Base-by-base conservation (phyloP, 129 eudicot genomes). In the Artemisia argyi region DNA sequence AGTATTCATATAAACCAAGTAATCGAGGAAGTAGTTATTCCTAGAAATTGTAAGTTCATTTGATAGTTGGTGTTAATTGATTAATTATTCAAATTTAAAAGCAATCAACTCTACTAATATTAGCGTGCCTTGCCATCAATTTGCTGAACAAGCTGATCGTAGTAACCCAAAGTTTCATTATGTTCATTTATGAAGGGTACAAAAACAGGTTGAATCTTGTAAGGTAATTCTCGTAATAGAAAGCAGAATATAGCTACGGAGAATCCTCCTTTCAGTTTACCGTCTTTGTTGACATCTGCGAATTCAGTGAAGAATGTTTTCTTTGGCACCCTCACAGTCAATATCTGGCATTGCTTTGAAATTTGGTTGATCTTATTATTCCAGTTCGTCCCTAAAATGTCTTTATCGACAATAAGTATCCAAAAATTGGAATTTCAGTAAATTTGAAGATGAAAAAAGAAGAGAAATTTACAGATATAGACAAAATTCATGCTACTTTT, bases 211-310 rank as follows among this genome's bases (percentile, higher is more conserved):
- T 76, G 68, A 76, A 66, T 26, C 20, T 46, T 76, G 68, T 22
- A 76, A 24, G 68, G 61, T 30, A 66, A 56, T 67, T 56, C 19
- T 49, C 28, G 74, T 57, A 76, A 67, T 10, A 9, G 61, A 26
- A 66, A 68, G n/a, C 80, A 76, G 44, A 76, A 76, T 76, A 66
- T 58, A 59, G 74, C 74, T 46, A 76, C 46, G 44, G 80, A 76
- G 51, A 76, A 57, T 57, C 79, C 79, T 49, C 68, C 79, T 66
- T 76, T 19, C 1, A 67, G 35, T 46, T 57, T 18, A 66, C 68
- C 73, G 17, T 66, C 73, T 56, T 56, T 30, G 26, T 58, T 76
- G 52, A 76, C 52, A 46, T 76, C 35, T 76, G 57, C 73, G 28
- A 66, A 76, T 35, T 76, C 79, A 2, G 61, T 15, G 51, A 76